These are phyloP conservation scores for Lasiodiplodia hormozganensis DNA, from an alignment of 2,329 filamentous ascomycete genomes.

Conservation along the genomic window DNA sequence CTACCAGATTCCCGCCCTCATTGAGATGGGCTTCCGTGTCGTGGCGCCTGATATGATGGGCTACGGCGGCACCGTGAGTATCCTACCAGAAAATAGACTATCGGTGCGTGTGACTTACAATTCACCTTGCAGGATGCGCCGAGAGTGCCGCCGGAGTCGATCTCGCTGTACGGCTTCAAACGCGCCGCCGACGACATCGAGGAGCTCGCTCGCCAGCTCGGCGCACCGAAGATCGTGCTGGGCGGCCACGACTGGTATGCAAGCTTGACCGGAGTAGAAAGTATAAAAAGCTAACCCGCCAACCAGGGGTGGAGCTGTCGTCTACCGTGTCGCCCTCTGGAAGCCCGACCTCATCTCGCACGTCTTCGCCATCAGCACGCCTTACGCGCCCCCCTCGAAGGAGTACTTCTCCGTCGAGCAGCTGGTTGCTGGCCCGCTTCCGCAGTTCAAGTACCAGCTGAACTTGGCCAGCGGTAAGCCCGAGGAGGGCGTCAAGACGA, in stretches of 20 bases:
- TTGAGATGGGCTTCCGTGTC: slow-evolving; percentile 76
- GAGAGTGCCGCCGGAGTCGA: slow-evolving; percentile 65
- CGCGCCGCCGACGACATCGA: slow-evolving; percentile 76
- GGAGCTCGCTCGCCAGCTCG: slow-evolving; percentile 68
- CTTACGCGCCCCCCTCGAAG: slow-evolving; percentile 66
- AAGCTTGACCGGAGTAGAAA: background rate
- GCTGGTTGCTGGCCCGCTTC: slow-evolving; percentile 63
- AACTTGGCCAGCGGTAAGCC: slow-evolving; percentile 67
- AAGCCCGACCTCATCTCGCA: slow-evolving; percentile 74
- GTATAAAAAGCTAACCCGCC: background rate
- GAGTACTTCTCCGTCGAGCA: slow-evolving; percentile 64
- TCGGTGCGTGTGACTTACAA: background rate
- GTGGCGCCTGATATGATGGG: slow-evolving; percentile 87
- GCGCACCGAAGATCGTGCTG: slow-evolving; percentile 70
- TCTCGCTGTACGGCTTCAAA: slow-evolving; percentile 73
- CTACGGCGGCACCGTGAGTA: slow-evolving; percentile 74
- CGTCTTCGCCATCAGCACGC: slow-evolving; percentile 82
- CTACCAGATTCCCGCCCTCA: slow-evolving; percentile 80
- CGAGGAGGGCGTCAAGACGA: slow-evolving; percentile 55
- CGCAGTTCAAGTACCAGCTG: slow-evolving; percentile 83
- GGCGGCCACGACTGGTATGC: slow-evolving; percentile 84
- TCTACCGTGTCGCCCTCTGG: slow-evolving; percentile 77
- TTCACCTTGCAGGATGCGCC: slow-evolving; percentile 46
- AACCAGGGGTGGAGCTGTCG: slow-evolving; percentile 69
- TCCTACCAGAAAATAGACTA: background rate